Percentiles rank a stretch among this genome's conserved stretches.
Conservation (phyloP, 2,329 filamentous ascomycete species). For the Lecanicillium sp. region DNA sequence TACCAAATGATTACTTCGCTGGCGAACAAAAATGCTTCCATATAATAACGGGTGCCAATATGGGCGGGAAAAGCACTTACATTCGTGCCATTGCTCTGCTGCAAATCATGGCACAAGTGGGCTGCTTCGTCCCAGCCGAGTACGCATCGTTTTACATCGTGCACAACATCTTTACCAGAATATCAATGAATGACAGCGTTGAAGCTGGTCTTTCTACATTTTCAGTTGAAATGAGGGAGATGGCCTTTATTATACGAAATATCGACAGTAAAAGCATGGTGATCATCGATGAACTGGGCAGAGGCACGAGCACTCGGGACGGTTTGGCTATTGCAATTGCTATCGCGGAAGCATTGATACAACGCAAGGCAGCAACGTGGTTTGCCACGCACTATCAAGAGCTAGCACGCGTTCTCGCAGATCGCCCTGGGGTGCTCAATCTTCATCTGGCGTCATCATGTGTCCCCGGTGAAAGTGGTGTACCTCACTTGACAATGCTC, state of each 20-base stretch:
- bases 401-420: slow-evolving; percentile 65
- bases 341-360: slow-evolving; percentile 79
- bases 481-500: slow-evolving; percentile 69
- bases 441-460: slow-evolving; percentile 72
- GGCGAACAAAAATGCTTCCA: slow-evolving; percentile 77
- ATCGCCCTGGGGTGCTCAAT: slow-evolving; percentile 72
- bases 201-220: slow-evolving; percentile 92
- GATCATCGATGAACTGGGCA: slow-evolving; percentile 86
- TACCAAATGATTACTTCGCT: slow-evolving; percentile 88
- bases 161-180: slow-evolving; percentile 76
- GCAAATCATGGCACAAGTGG: slow-evolving; percentile 89
- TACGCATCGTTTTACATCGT: slow-evolving; percentile 77
- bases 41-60: slow-evolving; percentile 92
- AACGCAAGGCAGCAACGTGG: slow-evolving; percentile 74
- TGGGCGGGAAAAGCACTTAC: slow-evolving; percentile 97
- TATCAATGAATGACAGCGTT: slow-evolving; percentile 80
- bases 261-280: slow-evolving; percentile 69
- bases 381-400: slow-evolving; percentile 93
- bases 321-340: slow-evolving; percentile 84
- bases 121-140: slow-evolving; percentile 79
- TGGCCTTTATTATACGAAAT: slow-evolving; percentile 84
- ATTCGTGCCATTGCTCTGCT: slow-evolving; percentile 79
- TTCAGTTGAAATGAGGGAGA: slow-evolving; percentile 90
- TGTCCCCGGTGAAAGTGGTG: slow-evolving; percentile 36
- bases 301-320: slow-evolving; percentile 83